These are phyloP conservation scores for Butyriboletus loyo DNA, from an alignment of 768 basidiomycete species.

Conservation along the genomic window DNA sequence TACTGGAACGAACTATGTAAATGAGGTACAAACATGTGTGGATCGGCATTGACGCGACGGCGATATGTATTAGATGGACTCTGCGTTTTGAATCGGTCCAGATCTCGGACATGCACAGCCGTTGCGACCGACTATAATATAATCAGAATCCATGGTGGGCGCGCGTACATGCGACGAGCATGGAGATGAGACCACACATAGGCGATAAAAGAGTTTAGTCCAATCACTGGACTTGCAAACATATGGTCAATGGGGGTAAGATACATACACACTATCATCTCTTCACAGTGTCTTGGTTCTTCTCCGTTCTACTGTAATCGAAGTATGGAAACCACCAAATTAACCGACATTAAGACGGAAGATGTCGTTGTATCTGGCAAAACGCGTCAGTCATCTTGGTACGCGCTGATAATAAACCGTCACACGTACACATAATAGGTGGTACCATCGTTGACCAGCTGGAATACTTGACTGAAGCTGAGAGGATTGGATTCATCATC, in stretches of 20 bases:
- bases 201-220: not conserved
- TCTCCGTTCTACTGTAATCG: constrained; percentile 4
- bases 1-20: constrained; percentile 15
- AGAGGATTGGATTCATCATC: constrained; percentile 80
- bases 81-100: not conserved
- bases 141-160: not conserved
- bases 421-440: constrained; percentile 81
- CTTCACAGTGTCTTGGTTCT: constrained; percentile 18
- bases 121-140: not conserved
- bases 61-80: not conserved
- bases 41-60: not conserved
- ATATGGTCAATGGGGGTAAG: constrained; percentile 7
- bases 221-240: constrained; percentile 2
- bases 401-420: not conserved
- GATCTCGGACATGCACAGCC: not conserved
- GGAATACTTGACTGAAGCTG: constrained; percentile 91
- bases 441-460: constrained; percentile 70
- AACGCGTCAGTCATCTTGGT: constrained; percentile 7
- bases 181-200: not conserved
- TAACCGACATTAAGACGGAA: constrained; percentile 84
- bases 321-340: constrained; percentile 3
- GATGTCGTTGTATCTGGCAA: constrained; percentile 73
- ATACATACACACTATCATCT: constrained; percentile 10
- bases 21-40: not conserved
- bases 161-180: not conserved